A percentile compares a stretch with the other conserved stretches of the same genome.
Conservation (phyloP, 768 basidiomycete genomes). For the Fomitopsis pulvina region DNA sequence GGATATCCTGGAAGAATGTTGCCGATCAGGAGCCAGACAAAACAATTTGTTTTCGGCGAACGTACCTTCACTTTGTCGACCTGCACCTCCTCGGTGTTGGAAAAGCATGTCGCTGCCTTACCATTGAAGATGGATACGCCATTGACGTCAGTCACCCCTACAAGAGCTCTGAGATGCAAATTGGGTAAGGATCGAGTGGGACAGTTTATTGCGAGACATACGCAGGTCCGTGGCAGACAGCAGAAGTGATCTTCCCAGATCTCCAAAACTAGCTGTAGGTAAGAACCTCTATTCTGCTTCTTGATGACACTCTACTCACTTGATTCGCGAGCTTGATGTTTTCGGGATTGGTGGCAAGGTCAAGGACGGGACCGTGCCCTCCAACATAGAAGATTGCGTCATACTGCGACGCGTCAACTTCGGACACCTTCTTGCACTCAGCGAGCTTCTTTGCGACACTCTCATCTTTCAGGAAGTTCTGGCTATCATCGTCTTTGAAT, state of each 20-base stretch:
- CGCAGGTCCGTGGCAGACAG: slow-evolving; percentile 81
- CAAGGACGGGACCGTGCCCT: slow-evolving; percentile 73
- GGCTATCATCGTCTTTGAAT: slow-evolving; percentile 38
- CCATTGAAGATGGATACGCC: slow-evolving; percentile 64
- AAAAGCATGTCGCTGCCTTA: slow-evolving; percentile 56
- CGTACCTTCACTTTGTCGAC: slow-evolving; percentile 38
- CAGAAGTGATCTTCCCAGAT: slow-evolving; percentile 56
- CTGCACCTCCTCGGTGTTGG: slow-evolving; percentile 60
- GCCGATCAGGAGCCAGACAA: background rate
- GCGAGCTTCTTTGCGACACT: slow-evolving; percentile 44
- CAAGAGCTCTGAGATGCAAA: slow-evolving; percentile 42
- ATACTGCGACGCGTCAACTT: slow-evolving; percentile 55
- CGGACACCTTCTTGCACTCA: slow-evolving; percentile 51
- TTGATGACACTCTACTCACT: slow-evolving; percentile 23
- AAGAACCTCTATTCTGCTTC: background rate
- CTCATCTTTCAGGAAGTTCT: slow-evolving; percentile 54
- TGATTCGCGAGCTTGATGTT: slow-evolving; percentile 54
- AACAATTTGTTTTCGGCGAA: background rate
- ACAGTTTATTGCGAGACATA: slow-evolving; percentile 26
- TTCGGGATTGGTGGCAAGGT: slow-evolving; percentile 50
- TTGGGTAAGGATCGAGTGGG: background rate
- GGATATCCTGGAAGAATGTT: slow-evolving; percentile 36
- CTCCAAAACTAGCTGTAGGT: slow-evolving; percentile 50
- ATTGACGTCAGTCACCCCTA: slow-evolving; percentile 43
- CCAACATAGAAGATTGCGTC: slow-evolving; percentile 75